Evolutionary conservation across 306 rosid genomes (phyloP), one percentile per base, ranked within the genome.

Genomic region (Vicia villosa): DNA sequence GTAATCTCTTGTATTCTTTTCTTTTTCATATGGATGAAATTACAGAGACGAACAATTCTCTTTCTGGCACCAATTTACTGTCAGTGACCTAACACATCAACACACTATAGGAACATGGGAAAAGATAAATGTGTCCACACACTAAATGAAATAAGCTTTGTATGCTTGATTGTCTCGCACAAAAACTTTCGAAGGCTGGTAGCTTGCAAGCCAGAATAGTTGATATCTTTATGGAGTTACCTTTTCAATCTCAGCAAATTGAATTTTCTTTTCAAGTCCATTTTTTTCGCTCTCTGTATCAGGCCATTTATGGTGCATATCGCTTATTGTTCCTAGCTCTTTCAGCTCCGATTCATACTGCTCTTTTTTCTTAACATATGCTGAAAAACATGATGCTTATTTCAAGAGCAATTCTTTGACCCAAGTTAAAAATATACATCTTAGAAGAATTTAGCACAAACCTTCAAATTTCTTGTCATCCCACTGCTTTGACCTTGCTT

Each of bases 391-490:
- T 49, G 45, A 75, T 46, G 50, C 63, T 59, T 70, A 86, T 21
- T 51, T 56, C 68, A 59, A 75, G 69, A 73, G 60, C 40, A 68
- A 75, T 34, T 42, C 75, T 45, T 72, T 62, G 22, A 55, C 28
- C 57, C 40, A 38, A 60, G 28, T 62, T 15, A 10, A 8, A 56
- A 50, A 26, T 14, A 11, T 1, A 50, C 36, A 56, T 26, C 12
- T 4, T 13, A 2, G 19, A 36, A n/a, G 60, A 36, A 14, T n/a
- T 6, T 9, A 16, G 17, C 72, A 77, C 49, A 73, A 72, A 95
- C 99, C 99, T 86, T 89, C 99, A 76, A 91, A 82, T 82, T 89
- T 95, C 76, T 91, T 95, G 79, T 95, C 99, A 71, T 95, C 97
- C 99, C 99, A 95, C 81, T 91, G 82, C 63, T 91, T 95, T 32